Evolutionary conservation across 352 stramenopile genomes (phyloP), one percentile per base, ranked within the genome.

Genomic region (Poterioochromonas sp.): DNA sequence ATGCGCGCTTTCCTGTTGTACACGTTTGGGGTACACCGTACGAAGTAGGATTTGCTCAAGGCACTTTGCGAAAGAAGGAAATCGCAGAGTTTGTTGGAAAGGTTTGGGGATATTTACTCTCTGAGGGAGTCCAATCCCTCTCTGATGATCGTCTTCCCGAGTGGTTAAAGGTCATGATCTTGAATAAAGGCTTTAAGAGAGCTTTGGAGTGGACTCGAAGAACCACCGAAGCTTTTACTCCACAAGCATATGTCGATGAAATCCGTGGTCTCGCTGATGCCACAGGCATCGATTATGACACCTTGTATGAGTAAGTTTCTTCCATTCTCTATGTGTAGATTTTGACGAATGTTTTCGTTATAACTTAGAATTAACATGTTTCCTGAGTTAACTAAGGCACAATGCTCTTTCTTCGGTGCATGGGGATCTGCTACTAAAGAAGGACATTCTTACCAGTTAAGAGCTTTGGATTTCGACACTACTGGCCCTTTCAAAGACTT

Each of bases 391-490:
- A 82, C 79, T 5, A 68, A 82, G 43, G 79, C 77, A 26, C 32
- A 76, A 43, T 82, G 79, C 69, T 77, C 43, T 37, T 80, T 82
- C 40, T 81, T 80, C 79, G 79, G 79, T 32, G 77, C 77, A 35
- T 79, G 73, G 62, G 79, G 79, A 34, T 22, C 34, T 34, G 79
- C 76, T 2, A 74, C 77, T 22, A 49, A 32, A 29, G 63, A 68
- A 32, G 77, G 63, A 1, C 79, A 82, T 29, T 73, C 73, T 51
- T 43, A 82, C 18, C 79, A 82, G 40, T 78, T 82, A 37, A 73
- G 80, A 8, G 80, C 80, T 29, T 76, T 83, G 34, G 80, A 83
- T 39, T 83, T 77, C 73, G 79, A 83, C 69, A 83, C 80, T 20
- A 62, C 70, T 77, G 73, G 74, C n/a, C 79, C 79, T 5, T 83